Conservation (phyloP, 169 alveolate species). For the Eimeria nieschulzi region DNA sequence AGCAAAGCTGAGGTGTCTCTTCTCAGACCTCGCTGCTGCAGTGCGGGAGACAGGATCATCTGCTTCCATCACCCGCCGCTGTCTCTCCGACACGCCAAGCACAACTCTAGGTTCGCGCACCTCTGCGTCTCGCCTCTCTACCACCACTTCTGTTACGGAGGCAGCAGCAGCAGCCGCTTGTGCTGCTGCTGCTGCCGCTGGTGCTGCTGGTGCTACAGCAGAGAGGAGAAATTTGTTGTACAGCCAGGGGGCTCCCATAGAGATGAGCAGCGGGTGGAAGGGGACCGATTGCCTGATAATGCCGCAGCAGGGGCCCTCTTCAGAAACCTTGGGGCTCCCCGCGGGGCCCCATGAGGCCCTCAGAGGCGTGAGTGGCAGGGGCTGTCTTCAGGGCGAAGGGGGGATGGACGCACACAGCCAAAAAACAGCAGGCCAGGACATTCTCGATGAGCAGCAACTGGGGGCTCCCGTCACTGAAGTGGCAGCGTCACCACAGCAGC, state of each 20-base stretch:
- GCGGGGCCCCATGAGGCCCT: not conserved
- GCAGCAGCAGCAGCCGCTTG: slow-evolving; percentile 10
- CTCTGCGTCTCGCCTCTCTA: slow-evolving; percentile 12
- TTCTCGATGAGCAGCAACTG: too few species aligned
- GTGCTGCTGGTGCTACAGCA: not conserved
- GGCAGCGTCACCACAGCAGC: slow-evolving; percentile 19
- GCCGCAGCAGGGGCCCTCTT: not conserved
- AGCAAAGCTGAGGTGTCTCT: not conserved
- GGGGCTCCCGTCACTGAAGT: not conserved
- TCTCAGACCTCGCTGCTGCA: not conserved
- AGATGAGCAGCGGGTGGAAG: slow-evolving; percentile 15
- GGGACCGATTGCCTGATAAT: not conserved
- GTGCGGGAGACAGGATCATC: not conserved
- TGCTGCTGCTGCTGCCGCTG: not conserved
- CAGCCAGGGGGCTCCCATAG: not conserved
- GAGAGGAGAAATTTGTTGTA: not conserved
- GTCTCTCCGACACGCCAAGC: not conserved
- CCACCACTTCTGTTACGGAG: not conserved
- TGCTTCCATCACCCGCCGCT: not conserved
- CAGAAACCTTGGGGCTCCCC: not conserved
- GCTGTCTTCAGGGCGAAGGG: too few species aligned
- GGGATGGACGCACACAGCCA: too few species aligned
- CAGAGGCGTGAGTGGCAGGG: too few species aligned
- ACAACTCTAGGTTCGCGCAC: not conserved
- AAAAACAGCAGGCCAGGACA: too few species aligned